A percentile compares a stretch with the other conserved stretches of the same genome.
phyloP scores from a whole-genome alignment of 352 stramenopile genomes.

The Phytopythium mirpurense region DNA sequence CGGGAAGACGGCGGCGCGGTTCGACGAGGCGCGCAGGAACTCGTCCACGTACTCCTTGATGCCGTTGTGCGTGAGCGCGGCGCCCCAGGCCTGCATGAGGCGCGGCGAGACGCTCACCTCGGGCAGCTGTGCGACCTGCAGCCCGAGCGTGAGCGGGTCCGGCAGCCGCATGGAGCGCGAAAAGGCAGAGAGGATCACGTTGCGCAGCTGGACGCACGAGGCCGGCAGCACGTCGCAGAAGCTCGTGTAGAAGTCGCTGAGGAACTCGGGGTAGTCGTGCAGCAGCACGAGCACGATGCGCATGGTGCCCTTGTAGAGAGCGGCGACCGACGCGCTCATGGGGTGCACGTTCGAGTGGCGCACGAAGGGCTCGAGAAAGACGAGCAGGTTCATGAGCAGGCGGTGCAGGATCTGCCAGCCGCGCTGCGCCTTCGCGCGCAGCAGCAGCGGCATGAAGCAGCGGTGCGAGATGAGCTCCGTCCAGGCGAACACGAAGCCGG shows the following conservation, averaged over 20 bases:
- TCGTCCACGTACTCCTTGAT: slow-evolving; percentile 95
- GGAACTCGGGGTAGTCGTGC: slow-evolving; percentile 98
- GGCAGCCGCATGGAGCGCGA: slow-evolving; percentile 96
- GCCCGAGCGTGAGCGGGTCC: slow-evolving; percentile 96
- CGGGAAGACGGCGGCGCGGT: slow-evolving; percentile 86
- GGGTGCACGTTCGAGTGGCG: slow-evolving; percentile 77
- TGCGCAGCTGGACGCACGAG: slow-evolving; percentile 97
- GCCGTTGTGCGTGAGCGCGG: slow-evolving; percentile 85
- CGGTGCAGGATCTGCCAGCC: slow-evolving; percentile 97
- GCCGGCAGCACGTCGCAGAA: slow-evolving; percentile 98
- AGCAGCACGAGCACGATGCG: slow-evolving; percentile 97
- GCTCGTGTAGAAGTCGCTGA: slow-evolving; percentile 97
- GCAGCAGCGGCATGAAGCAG: slow-evolving; percentile 97
- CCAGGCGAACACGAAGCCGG: slow-evolving; percentile 98
- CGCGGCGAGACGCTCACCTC: slow-evolving; percentile 94
- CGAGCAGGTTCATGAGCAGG: slow-evolving; percentile 96
- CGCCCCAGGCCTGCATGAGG: slow-evolving; percentile 93
- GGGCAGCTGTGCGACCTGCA: slow-evolving; percentile 96
- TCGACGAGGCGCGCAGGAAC: slow-evolving; percentile 89
- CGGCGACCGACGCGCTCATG: slow-evolving; percentile 89
- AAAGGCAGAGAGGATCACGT: slow-evolving; percentile 97
- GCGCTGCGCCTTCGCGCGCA: slow-evolving; percentile 92
- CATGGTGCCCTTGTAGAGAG: slow-evolving; percentile 98
- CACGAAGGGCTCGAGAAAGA: slow-evolving; percentile 97
- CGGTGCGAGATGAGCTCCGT: slow-evolving; percentile 97